phyloP scores from a whole-genome alignment of 2,329 filamentous ascomycete species.

The Ceratocystis diversiconidia region DNA sequence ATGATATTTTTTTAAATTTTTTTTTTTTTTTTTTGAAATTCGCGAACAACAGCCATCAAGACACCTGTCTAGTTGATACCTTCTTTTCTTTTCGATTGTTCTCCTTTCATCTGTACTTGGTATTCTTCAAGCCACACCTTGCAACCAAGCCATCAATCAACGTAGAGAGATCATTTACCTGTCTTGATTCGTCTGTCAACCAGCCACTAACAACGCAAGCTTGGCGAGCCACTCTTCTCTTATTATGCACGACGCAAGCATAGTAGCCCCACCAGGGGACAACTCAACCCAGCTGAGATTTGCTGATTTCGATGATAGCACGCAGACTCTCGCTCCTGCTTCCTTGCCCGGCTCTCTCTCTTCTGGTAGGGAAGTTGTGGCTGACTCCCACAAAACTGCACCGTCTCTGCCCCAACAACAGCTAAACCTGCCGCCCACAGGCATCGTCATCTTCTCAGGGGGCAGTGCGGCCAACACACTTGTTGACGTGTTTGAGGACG shows the following conservation, averaged over 20 bases:
- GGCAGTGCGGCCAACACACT: conserved; percentile 90
- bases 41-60: neutral
- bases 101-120: neutral
- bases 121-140: neutral
- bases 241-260: neutral
- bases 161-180: neutral
- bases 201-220: neutral
- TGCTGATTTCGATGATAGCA: neutral
- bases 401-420: neutral
- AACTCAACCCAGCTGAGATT: neutral
- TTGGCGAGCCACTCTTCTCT: neutral
- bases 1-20: no score
- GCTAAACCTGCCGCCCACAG: conserved; percentile 23
- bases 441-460: conserved; percentile 77
- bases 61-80: neutral
- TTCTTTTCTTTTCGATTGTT: neutral
- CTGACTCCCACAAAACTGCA: neutral
- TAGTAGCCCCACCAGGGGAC: neutral
- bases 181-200: neutral
- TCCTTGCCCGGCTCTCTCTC: neutral
- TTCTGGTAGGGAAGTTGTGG: neutral
- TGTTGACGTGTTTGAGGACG: conserved; percentile 70
- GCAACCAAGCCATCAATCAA: neutral
- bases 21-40: neutral
- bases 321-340: neutral